These are phyloP conservation scores for Boletus semigastroideus DNA, from an alignment of 1,284 basidiomycete species.

Conservation along the genomic window DNA sequence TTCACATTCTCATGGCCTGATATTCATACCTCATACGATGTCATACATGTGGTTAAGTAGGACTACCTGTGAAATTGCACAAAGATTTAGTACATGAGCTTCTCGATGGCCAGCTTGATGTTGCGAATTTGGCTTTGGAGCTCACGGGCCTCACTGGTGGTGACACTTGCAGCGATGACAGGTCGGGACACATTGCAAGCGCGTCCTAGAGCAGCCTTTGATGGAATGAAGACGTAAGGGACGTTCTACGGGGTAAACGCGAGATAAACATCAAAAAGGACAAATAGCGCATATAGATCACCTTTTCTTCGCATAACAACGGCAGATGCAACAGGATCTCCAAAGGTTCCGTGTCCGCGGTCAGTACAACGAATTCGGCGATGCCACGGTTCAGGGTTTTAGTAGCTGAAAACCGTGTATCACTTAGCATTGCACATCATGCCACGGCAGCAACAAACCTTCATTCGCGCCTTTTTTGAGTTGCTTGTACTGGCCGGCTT, in stretches of 20 bases:
- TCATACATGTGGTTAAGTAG: slow-evolving; percentile 17
- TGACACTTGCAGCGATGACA: slow-evolving; percentile 94
- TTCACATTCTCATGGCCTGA: background rate
- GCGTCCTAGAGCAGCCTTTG: slow-evolving; percentile 92
- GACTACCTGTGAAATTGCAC: slow-evolving; percentile 6
- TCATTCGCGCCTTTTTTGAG: slow-evolving; percentile 99
- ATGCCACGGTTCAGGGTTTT: slow-evolving; percentile 99
- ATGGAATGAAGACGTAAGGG: slow-evolving; percentile 93
- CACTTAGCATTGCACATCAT: slow-evolving; percentile 7
- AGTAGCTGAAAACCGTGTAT: slow-evolving; percentile 55
- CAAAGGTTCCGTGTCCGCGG: slow-evolving; percentile 96
- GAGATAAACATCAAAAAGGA: background rate
- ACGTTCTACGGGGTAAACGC: slow-evolving; percentile 68
- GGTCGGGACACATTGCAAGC: slow-evolving; percentile 96
- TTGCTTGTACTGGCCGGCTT: slow-evolving; percentile 92
- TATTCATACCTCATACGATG: slow-evolving; percentile 7
- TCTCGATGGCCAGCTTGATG: slow-evolving; percentile 89
- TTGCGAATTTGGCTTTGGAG: slow-evolving; percentile 88
- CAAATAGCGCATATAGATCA: slow-evolving; percentile 28
- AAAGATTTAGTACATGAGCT: slow-evolving; percentile 40
- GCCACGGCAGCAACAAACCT: slow-evolving; percentile 46
- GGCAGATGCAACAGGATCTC: slow-evolving; percentile 98
- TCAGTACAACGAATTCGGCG: slow-evolving; percentile 97
- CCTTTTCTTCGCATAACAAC: slow-evolving; percentile 98
- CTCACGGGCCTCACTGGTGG: slow-evolving; percentile 94